Evolutionary conservation across 371 early-diverging fungal genomes (phyloP).

Genomic region (Saksenaea vasiformis): DNA sequence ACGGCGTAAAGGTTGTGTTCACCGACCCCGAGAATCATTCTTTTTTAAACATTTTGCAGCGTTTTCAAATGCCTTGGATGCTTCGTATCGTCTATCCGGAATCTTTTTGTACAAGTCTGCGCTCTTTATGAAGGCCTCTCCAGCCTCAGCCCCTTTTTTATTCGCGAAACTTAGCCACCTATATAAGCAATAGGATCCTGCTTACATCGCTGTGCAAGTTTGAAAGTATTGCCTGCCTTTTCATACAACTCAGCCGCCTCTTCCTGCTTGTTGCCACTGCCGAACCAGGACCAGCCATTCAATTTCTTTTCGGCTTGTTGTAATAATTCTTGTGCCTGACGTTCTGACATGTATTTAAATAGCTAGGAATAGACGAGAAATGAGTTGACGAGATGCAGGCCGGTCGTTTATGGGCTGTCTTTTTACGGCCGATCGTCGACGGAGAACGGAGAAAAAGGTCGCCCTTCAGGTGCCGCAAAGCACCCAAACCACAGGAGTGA

Average conservation of each 20-base stretch:
- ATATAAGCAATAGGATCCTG: neutral
- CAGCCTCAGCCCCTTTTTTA: conserved; percentile 84
- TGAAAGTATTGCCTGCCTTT: conserved; percentile 89
- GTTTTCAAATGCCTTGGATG: conserved; percentile 78
- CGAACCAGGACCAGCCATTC: conserved; percentile 79
- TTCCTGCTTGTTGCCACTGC: conserved; percentile 80
- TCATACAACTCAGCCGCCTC: conserved; percentile 92
- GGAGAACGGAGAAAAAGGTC: too few species aligned
- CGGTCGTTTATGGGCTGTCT: too few species aligned
- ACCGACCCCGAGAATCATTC: conserved; percentile 71
- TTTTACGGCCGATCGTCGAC: too few species aligned
- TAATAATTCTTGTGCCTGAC: conserved; percentile 70
- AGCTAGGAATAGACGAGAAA: too few species aligned
- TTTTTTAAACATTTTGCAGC: conserved; percentile 91
- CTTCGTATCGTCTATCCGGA: conserved; percentile 78
- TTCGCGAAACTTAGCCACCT: neutral
- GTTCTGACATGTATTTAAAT: conserved; percentile 62
- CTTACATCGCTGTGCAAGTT: conserved; percentile 86
- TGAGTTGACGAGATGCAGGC: too few species aligned
- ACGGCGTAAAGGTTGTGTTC: conserved; percentile 1
- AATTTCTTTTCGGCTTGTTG: conserved; percentile 77
- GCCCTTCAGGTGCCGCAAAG: too few species aligned
- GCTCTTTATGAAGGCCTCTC: conserved; percentile 84
- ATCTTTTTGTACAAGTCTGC: conserved; percentile 67
- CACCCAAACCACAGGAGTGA: too few species aligned